Base-by-base conservation (phyloP, 2,329 filamentous ascomycete species). In the Hysterium pulicare region DNA sequence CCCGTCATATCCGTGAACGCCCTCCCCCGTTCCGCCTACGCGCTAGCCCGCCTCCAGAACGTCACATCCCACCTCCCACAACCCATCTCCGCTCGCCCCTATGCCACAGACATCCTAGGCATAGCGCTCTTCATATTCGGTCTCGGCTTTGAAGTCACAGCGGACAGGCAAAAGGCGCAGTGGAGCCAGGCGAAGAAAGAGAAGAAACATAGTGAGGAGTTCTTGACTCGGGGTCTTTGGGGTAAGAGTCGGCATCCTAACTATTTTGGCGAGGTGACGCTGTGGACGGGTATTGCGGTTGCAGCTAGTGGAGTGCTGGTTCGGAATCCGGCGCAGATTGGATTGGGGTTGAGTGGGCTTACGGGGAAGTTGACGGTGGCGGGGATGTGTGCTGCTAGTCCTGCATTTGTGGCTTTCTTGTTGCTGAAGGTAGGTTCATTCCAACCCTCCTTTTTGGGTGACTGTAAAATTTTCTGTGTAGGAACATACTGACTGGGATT, bases 201-300 rank as follows among this genome's bases (percentile, higher is more conserved):
- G 35, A 86, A 86, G 73, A 71, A 77, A 54, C 84, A 87, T 47
- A 76, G 77, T 19, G 82, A 87, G 62, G 75, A 80, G 34, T 87
- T 86, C 54, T 58, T 87, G 48, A 83, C 81, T 0, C 62, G 69
- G 1, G 83, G 83, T 0, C 55, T 87, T 26, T 87, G 82, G 78
- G 69, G 71, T 5, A 74, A 76, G 57, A 78, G 73, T 36, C 68
- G 81, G 46, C 81, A 84, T 62, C 83, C 83, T 1, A 84, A 87
- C 56, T 87, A 87, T 68, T 84, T 87, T 59, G 84, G 83, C n/a
- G 83, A 87, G 62, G 75, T 73, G 21, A 83, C 79, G 9, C 68
- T 87, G 23, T 87, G 83, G 84, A 81, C 77, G 0, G 83, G 84
- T 1, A 77, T 87, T 44, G 81, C 83, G 0, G 76, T 79, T 4